Percentiles rank a stretch among this genome's conserved stretches.
Conservation (phyloP, 2,329 filamentous ascomycete genomes). For the Trichocomaceae sp. region DNA sequence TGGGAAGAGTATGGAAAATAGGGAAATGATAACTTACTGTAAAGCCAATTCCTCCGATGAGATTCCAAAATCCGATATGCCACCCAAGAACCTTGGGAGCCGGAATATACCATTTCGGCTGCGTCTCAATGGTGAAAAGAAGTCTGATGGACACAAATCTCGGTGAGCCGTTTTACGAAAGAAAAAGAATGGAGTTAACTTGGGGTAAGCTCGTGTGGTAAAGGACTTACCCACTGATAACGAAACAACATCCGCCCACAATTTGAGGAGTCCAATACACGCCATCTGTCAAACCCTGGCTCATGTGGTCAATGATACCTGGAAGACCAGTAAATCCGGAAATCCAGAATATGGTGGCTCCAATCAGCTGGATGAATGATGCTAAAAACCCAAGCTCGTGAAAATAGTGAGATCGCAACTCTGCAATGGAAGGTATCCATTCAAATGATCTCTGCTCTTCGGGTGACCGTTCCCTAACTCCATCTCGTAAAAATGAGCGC, state of each 20-base stretch:
- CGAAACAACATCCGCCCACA: slow-evolving; percentile 56
- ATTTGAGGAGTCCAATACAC: slow-evolving; percentile 59
- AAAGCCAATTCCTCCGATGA: slow-evolving; percentile 58
- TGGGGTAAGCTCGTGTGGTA: slow-evolving; percentile 16
- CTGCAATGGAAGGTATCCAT: slow-evolving; percentile 54
- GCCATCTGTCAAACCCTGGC: slow-evolving; percentile 44
- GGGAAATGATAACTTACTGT: slow-evolving; percentile 35
- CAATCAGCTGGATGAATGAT: slow-evolving; percentile 50
- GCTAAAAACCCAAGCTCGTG: slow-evolving; percentile 59
- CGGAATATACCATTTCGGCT: slow-evolving; percentile 57
- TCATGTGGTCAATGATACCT: slow-evolving; percentile 48
- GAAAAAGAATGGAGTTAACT: not conserved
- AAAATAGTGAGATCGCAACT: slow-evolving; percentile 55
- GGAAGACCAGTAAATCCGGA: slow-evolving; percentile 56
- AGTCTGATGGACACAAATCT: slow-evolving; percentile 22
- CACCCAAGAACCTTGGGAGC: slow-evolving; percentile 54
- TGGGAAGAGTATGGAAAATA: not conserved
- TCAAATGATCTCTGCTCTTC: slow-evolving; percentile 40
- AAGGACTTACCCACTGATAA: slow-evolving; percentile 42
- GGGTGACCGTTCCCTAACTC: slow-evolving; percentile 12
- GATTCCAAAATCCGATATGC: slow-evolving; percentile 62
- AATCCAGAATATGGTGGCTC: slow-evolving; percentile 60
- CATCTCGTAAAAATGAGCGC: slow-evolving; percentile 32
- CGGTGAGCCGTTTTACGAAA: not conserved
- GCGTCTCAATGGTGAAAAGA: slow-evolving; percentile 62